Evolutionary conservation across 192 early-diverging fungal species (phyloP).

Genomic region (Backusella morwellensis): DNA sequence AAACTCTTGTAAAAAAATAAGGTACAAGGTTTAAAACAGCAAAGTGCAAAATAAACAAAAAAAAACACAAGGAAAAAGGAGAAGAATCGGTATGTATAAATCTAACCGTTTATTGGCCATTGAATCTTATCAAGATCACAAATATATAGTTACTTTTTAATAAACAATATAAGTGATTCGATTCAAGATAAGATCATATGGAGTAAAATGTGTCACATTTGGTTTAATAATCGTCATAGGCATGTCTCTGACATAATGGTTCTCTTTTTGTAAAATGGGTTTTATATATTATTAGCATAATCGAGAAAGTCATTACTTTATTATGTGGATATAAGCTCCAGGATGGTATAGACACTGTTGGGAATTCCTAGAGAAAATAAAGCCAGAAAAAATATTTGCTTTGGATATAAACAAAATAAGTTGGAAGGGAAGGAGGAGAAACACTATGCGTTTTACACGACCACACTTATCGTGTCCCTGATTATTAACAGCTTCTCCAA

Average conservation of each 20-base stretch:
- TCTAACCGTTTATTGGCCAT: not conserved
- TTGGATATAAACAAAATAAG: not conserved
- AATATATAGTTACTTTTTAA: not conserved
- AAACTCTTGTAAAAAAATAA: not conserved
- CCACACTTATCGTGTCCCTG: not conserved
- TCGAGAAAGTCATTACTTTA: no score
- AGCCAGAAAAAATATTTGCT: not conserved
- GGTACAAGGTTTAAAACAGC: not conserved
- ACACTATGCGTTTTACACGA: not conserved
- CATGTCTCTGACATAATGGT: not conserved
- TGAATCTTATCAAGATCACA: not conserved
- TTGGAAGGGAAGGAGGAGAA: not conserved
- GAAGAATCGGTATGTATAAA: not conserved
- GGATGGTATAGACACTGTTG: no score
- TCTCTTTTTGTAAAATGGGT: no score
- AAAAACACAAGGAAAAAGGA: not conserved
- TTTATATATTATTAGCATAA: no score
- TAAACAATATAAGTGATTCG: not conserved
- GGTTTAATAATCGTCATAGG: not conserved
- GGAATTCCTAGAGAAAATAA: no score
- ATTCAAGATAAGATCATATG: slow-evolving; percentile 4
- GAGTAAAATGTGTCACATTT: not conserved
- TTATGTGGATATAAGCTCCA: no score
- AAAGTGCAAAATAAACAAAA: not conserved
- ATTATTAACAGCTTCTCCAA: not conserved